Evolutionary conservation across 2,329 filamentous ascomycete genomes (phyloP), one percentile per base, ranked within the genome.

Genomic region (Epichloe brachyelytri): DNA sequence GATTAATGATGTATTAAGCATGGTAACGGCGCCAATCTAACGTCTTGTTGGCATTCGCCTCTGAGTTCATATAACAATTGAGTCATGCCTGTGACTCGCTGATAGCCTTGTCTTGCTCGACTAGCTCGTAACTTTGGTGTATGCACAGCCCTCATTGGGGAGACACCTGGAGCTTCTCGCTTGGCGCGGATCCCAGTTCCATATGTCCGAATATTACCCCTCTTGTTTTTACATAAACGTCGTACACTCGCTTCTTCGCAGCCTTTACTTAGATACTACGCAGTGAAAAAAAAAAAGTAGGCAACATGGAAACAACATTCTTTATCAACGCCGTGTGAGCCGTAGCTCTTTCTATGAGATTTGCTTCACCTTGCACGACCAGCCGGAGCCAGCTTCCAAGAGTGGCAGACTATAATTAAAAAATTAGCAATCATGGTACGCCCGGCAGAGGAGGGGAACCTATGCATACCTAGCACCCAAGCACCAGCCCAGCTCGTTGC

Each of bases 401-500:
- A 96, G 76, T 37, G 90, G 91, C 60, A 96, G 74, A 77, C 89
- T 95, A 50, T 2, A 49, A 49, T 39, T 22, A 40, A 34, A 2
- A 19, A 34, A 50, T 63, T 54, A 61, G 60, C 40, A 20, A 39
- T 46, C 44, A 41, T 19, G 15, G 45, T 19, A 3, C 17, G 22
- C 4, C 5, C 11, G 5, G 15, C 11, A 36, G 17, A 17, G 14
- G n/a, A 19, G 3, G 34, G 45, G 37, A 43, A 6, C n/a, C 22
- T 38, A 50, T 22, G 63, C 83, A 72, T 74, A 93, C 88, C 88
- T 95, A 57, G 93, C 93, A 68, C 93, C 93, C 63, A 98, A 76
- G 72, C 91, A 97, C 93, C 93, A 98, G 39, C 93, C 93, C 61
- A 98, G 72, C 73, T 98, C 94, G 67, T 96, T 96, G 51, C 83